These are phyloP conservation scores for Mycena capillaripes DNA, from an alignment of 768 basidiomycete species.

Conservation along the genomic window DNA sequence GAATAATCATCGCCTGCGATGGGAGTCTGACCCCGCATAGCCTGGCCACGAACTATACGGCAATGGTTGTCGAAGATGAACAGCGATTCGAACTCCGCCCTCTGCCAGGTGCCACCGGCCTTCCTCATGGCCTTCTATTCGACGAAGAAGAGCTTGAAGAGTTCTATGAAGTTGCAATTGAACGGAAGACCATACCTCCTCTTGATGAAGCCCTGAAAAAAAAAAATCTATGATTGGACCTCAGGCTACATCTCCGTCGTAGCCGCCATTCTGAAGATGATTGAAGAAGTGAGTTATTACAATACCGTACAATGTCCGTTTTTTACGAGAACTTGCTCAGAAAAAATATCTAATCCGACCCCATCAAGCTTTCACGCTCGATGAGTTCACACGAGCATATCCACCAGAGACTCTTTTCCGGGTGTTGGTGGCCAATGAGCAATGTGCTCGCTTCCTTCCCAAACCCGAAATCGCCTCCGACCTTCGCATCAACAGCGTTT, in stretches of 20 bases:
- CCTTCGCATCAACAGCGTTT: background rate
- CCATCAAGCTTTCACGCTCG: background rate
- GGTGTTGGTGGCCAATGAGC: background rate
- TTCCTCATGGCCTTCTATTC: too few relatives aligned
- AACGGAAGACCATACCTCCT: too few relatives aligned
- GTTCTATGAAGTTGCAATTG: too few relatives aligned
- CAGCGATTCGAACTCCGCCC: background rate
- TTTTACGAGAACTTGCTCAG: background rate
- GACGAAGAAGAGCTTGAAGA: too few relatives aligned
- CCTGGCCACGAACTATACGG: background rate
- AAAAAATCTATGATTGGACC: too few relatives aligned
- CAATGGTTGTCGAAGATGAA: background rate
- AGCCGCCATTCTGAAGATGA: background rate
- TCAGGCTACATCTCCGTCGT: too few relatives aligned
- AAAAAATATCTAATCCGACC: background rate
- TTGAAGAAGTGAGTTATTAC: background rate
- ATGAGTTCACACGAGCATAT: background rate
- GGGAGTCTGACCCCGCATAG: background rate
- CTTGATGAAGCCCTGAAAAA: too few relatives aligned
- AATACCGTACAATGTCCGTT: too few relatives aligned
- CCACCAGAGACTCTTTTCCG: background rate
- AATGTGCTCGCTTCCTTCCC: background rate
- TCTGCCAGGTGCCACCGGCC: too few relatives aligned
- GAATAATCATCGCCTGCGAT: conserved; percentile 1
- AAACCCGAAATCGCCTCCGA: background rate